Base-by-base conservation (phyloP, 73 alveolate genomes). In the Paramecium biaurelia region DNA sequence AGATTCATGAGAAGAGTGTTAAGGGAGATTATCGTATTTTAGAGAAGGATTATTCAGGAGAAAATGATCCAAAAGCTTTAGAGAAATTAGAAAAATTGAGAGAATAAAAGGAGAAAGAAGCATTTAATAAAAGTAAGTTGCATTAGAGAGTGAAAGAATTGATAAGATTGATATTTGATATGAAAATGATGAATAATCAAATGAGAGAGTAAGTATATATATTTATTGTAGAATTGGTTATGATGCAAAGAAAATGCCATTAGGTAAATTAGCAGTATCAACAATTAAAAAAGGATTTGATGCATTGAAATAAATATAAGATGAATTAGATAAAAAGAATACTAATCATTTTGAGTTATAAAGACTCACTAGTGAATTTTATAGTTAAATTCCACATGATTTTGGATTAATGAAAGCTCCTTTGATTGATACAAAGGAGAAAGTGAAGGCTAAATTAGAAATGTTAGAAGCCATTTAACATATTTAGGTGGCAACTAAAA, bases 301-400 rank as follows among this genome's bases (percentile, higher is more conserved):
- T 32, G 96, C 92, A 1, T 93, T 96, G 57, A 97, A 96, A 76
- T 86, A 90, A 23, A 88, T 96, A 7, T 92, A 86, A 14, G 98
- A 93, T 58, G 92, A 89, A 68, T 95, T 92, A 28, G 92, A 94
- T 28, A 86, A 74, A 10, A 15, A n/a, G 32, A 95, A 92, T 67
- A 53, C 95, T 2, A 35, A 58, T 42, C 93, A 85, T 63, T 89
- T 49, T 9, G 90, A 74, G 28, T 93, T 95, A 53, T 93, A 90
- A 15, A 88, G 82, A 49, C 92, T 96, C 20, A 94, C 99, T 15
- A 85, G 97, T 24, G 93, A 95, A 47, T 98, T 98, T 95, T 98
- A 92, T 95, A 95, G 98, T 9, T 85, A 92, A 57, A 98, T 98
- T 74, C 99, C 99, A 18, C 99, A 98, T 92, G 96, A 98, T 94